These are phyloP conservation scores for Dictyostelium capitatum DNA, from an alignment of 78 protist species.

Conservation along the genomic window DNA sequence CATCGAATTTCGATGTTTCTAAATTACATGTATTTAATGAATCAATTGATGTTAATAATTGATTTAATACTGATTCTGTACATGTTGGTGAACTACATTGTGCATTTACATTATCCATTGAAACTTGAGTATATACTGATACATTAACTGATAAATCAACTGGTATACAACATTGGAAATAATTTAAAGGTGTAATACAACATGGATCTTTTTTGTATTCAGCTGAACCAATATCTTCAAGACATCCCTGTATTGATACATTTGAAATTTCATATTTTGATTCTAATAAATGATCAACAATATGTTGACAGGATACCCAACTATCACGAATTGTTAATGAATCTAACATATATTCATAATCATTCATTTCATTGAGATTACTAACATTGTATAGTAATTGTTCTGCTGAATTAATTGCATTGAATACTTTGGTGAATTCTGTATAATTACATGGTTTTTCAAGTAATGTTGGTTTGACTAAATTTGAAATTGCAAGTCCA, in stretches of 20 bases:
- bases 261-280: too few species aligned
- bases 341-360: neutral
- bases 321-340: slow-evolving; percentile 13
- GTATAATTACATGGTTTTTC: neutral
- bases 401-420: neutral
- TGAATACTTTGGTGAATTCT: neutral
- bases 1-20: too few species aligned
- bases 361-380: neutral
- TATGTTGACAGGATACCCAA: neutral
- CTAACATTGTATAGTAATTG: neutral
- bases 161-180: slow-evolving; percentile 52
- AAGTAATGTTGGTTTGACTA: too few species aligned
- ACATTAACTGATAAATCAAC: neutral
- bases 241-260: neutral
- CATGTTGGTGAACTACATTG: neutral
- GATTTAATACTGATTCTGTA: neutral
- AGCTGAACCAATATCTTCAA: neutral
- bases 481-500: neutral
- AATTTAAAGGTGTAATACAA: neutral
- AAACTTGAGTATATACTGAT: neutral
- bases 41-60: neutral
- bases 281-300: neutral
- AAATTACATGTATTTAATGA: neutral
- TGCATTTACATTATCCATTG: neutral
- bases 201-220: slow-evolving; percentile 26